A percentile compares a stretch with the other conserved stretches of the same genome.
Conservation (phyloP, 306 rosid species). For the Phaseolus lunatus region DNA sequence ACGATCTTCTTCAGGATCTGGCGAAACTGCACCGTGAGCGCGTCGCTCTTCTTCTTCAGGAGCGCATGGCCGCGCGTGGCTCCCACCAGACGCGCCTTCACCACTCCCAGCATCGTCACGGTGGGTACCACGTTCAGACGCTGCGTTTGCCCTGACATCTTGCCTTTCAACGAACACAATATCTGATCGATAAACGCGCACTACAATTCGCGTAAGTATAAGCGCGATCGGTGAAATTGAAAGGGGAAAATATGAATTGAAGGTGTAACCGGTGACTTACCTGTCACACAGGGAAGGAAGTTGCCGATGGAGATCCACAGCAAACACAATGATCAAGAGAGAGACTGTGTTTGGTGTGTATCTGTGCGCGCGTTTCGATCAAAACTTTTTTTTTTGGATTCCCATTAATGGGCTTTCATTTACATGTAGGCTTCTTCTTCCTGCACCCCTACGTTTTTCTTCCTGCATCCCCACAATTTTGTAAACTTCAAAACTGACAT, state of each 20-base stretch:
- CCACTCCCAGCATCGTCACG: conserved; percentile 84
- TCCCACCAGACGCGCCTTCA: conserved; percentile 88
- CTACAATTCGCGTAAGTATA: not conserved
- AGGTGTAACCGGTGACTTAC: conserved; percentile 12
- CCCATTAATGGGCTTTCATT: not conserved
- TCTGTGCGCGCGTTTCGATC: no score
- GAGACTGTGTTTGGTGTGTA: not conserved
- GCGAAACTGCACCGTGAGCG: conserved; percentile 88
- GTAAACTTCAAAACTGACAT: no score
- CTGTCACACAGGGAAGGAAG: conserved; percentile 34
- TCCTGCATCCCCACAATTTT: no score
- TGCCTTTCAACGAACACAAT: conserved; percentile 9
- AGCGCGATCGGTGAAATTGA: not conserved
- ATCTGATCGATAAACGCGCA: conserved; percentile 2
- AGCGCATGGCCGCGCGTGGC: conserved; percentile 97
- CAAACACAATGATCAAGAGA: conserved; percentile 33
- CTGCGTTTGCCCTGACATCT: conserved; percentile 88
- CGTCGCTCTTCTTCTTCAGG: conserved; percentile 97
- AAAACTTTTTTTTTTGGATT: no score
- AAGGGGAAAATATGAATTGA: not conserved
- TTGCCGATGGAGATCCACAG: conserved; percentile 45
- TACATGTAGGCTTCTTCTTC: no score
- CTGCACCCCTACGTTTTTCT: no score
- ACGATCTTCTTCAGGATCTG: conserved; percentile 91
- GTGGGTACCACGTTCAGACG: conserved; percentile 97